phyloP scores from a whole-genome alignment of 2,329 filamentous ascomycete species.

The Apiospora malaysiana region DNA sequence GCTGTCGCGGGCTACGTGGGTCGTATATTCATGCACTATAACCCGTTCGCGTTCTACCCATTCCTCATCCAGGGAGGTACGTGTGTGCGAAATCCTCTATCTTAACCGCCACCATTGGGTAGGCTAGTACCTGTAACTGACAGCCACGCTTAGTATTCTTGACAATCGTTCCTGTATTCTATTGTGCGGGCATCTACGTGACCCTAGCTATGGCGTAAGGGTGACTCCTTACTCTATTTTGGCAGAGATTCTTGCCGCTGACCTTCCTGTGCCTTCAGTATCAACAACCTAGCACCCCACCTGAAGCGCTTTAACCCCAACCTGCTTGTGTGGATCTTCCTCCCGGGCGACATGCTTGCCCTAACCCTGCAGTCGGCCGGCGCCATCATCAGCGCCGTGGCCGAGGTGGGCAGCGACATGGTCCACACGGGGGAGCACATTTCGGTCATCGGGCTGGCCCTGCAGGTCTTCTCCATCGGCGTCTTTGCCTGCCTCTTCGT shows the following conservation, averaged over 20 bases:
- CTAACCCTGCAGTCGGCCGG: constrained; percentile 53
- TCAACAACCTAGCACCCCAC: constrained; percentile 40
- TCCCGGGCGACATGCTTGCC: constrained; percentile 49
- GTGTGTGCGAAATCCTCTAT: background rate
- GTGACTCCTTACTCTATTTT: constrained; percentile 18
- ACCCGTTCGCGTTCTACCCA: constrained; percentile 63
- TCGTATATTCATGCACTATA: constrained; percentile 60
- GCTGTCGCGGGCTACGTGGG: constrained; percentile 69
- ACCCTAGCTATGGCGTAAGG: constrained; percentile 54
- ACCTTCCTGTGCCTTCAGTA: constrained; percentile 29
- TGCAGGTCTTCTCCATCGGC: constrained; percentile 62
- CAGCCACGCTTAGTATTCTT: constrained; percentile 55
- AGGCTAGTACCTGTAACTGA: background rate
- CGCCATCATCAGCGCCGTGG: constrained; percentile 47
- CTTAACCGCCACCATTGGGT: background rate
- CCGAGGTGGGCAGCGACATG: constrained; percentile 49
- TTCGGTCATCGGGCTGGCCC: constrained; percentile 60
- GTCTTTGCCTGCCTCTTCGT: constrained; percentile 55
- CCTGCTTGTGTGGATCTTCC: constrained; percentile 39
- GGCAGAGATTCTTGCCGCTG: constrained; percentile 32
- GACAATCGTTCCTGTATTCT: constrained; percentile 60
- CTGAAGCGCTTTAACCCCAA: constrained; percentile 35
- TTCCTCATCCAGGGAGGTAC: constrained; percentile 71
- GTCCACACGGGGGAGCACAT: constrained; percentile 49
- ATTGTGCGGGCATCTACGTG: constrained; percentile 70